These are phyloP conservation scores for Amesomyces nigricolor DNA, from an alignment of 2,329 filamentous ascomycete species.

Conservation along the genomic window DNA sequence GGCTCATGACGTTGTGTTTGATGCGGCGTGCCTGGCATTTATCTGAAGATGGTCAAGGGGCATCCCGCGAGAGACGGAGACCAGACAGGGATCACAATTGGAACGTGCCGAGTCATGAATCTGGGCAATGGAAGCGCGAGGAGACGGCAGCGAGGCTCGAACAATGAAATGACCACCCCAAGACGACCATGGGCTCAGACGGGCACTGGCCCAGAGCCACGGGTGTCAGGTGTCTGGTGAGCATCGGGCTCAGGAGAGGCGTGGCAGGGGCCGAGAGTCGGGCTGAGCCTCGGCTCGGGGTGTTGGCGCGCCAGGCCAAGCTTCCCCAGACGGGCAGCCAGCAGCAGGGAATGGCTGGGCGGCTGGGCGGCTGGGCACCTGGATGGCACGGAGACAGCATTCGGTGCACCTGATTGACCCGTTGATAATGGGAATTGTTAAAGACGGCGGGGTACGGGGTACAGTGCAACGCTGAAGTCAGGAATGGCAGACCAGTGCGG, in stretches of 20 bases:
- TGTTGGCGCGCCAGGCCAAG: background rate
- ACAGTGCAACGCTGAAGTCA: too few species aligned
- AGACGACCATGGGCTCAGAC: too few species aligned
- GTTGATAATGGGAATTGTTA: too few species aligned
- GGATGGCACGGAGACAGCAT: background rate
- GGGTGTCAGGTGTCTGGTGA: too few species aligned
- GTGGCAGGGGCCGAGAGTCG: background rate
- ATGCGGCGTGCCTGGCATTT: slow-evolving; percentile 6
- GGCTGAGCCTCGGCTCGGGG: slow-evolving; percentile 6
- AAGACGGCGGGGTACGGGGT: too few species aligned
- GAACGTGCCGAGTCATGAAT: slow-evolving; percentile 1
- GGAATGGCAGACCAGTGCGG: too few species aligned
- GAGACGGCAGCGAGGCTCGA: background rate
- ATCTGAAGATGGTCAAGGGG: background rate
- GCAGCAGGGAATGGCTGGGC: background rate
- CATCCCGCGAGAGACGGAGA: slow-evolving; percentile 1
- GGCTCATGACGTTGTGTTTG: background rate
- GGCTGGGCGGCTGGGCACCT: background rate
- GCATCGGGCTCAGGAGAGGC: background rate
- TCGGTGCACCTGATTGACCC: too few species aligned
- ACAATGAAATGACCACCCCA: background rate
- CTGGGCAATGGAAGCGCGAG: background rate
- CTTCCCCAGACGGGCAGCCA: background rate
- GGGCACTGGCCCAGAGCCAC: too few species aligned
- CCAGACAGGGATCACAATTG: slow-evolving; percentile 9